A percentile compares a stretch with the other conserved stretches of the same genome.
Evolutionary conservation across 2,329 filamentous ascomycete species (phyloP).

Genomic region (Chalaropsis thielavioides): DNA sequence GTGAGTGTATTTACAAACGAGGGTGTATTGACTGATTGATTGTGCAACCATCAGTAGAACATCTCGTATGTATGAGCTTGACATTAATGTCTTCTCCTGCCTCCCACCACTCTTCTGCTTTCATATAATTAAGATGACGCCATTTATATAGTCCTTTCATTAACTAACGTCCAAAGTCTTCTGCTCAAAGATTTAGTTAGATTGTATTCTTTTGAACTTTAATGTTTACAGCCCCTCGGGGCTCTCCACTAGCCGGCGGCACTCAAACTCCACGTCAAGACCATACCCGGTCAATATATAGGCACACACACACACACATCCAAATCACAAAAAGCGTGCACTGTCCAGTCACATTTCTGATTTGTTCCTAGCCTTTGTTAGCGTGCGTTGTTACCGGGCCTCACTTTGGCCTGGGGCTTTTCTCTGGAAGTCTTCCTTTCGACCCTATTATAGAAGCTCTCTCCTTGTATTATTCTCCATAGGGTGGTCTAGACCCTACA

Average conservation of each 20-base stretch:
- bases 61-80: background rate
- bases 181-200: too few relatives aligned
- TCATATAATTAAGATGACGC: background rate
- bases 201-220: too few relatives aligned
- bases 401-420: background rate
- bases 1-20: too few relatives aligned
- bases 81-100: background rate
- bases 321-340: background rate
- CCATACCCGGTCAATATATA: background rate
- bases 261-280: background rate
- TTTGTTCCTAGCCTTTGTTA: background rate
- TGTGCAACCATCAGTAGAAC: background rate
- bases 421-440: background rate
- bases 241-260: background rate
- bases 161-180: background rate
- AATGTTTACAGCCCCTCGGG: background rate
- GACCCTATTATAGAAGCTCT: background rate
- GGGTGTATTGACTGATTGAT: too few relatives aligned
- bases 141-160: background rate
- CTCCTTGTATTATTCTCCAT: background rate
- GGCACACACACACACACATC: background rate
- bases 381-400: conserved; percentile 1
- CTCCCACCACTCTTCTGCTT: background rate
- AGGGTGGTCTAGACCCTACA: background rate
- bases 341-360: background rate